phyloP scores from a whole-genome alignment of 331 rosid genomes.

The Pyracantha coccinea region DNA sequence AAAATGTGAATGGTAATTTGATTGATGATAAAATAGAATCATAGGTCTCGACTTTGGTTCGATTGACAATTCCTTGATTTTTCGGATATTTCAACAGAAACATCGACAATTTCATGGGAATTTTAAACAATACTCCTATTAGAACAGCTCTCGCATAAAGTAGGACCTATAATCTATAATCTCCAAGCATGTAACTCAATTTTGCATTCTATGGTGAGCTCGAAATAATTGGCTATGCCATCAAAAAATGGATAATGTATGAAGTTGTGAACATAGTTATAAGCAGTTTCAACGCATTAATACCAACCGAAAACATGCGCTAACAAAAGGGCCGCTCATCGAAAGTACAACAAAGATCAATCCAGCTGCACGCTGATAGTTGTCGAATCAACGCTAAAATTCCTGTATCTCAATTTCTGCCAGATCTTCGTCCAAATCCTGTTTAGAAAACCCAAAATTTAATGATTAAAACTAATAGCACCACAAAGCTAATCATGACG shows the following conservation, averaged over 20 bases:
- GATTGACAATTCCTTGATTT: no score
- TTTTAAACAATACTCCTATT: no score
- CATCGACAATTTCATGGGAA: no score
- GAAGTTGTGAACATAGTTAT: background rate
- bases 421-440: background rate
- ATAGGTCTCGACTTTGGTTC: background rate
- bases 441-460: background rate
- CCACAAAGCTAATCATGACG: background rate
- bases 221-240: background rate
- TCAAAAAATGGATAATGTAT: background rate
- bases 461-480: background rate
- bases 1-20: background rate
- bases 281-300: background rate
- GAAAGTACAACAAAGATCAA: background rate
- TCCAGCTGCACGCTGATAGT: background rate
- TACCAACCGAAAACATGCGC: background rate
- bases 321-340: background rate
- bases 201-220: no score
- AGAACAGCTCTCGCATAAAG: no score
- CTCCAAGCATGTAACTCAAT: no score
- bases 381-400: background rate
- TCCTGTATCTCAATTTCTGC: background rate
- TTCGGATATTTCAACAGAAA: no score
- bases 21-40: slow-evolving; percentile 11
- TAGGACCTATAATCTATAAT: no score